Evolutionary conservation across 2,329 filamentous ascomycete species (phyloP), one percentile per base, ranked within the genome.

Genomic region (Trichoderma sp.): DNA sequence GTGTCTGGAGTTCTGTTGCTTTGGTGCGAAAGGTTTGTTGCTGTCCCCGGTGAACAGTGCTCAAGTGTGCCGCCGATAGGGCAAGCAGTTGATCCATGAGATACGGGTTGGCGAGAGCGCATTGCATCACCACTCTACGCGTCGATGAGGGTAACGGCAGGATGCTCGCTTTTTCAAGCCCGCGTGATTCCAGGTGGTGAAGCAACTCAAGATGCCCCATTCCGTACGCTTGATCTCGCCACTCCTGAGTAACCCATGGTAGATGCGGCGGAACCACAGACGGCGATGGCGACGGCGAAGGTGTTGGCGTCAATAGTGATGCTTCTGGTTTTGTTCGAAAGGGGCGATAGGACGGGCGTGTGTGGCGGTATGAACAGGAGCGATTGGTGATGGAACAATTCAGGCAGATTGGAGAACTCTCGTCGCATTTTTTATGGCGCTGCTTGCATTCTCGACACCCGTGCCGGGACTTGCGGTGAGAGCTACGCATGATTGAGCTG

Each of bases 71-170:
- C 0, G 82, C 81, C 9, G 81, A 78, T 64, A 81, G 72, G 7
- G 81, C 83, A 17, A 84, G 76, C 8, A 82, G 15, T 70, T 82
- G 77, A 63, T 84, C 81, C 78, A 83, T 81, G 2, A 83, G 75
- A 7, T 55, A 71, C 15, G 70, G 64, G 36, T 30, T 62, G n/a
- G 50, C 36, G 9, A 78, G 71, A 3, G 76, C 78, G 13, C 75
- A 69, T 11, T 47, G 62, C 47, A 75, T 64, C 39, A 59, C 47
- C 55, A 75, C 53, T 32, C 68, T 26, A 20, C 43, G 55, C 12
- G 43, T 63, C 17, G 50, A 36, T 17, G 12, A 1, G 2, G 71
- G 68, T 15, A 63, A 30, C 4, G 47, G 53, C 26, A 67, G 23
- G 34, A 71, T 71, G 13, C 20, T 67, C 30, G 64, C 30, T 5